Base-by-base conservation (phyloP, 352 stramenopile species). In the Sclerospora graminicola region DNA sequence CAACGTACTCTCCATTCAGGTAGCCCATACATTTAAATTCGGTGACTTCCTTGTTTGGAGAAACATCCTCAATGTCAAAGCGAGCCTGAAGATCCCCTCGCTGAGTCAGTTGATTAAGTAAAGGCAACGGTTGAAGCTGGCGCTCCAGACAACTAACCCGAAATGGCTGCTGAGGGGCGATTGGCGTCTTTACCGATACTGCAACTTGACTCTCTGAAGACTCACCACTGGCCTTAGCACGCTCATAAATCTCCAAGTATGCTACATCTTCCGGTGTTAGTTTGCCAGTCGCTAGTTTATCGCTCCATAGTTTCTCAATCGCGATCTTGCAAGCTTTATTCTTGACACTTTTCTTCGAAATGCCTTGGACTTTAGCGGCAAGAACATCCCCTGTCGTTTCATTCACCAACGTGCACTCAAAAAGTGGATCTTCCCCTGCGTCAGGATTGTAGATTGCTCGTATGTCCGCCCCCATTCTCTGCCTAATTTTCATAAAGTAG, bases 261-360 rank as follows among this genome's bases (percentile, higher is more conserved):
- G 66, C 43, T 35, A 76, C 23, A 16, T 92, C 79, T 42, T 78
- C 69, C 7, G 67, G 50, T 9, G 63, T 41, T 31, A 77, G 52
- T 16, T 72, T 76, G 1, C 62, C 70, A 19, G 70, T 57, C 13
- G 57, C 56, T 38, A 69, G 63, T 39, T 96, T 96, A 26, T 71
- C 61, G 27, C 78, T 60, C 57, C 83, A 83, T 0, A 95, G 48
- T 41, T 81, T 89, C 30, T 90, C 66, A 28, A 85, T 84, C 5
- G 63, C 69, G 16, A 61, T 45, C 62, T 75, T 78, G 13, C 63
- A 65, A 1, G 74, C 72, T 4, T 84, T 64, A 11, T 82, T 84
- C 48, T 93, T 84, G 6, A 60, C 74, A 3, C 57, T 16, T 30
- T 86, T 88, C 60, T 93, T 88, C 0, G 73, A 88, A 1, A 42